Base-by-base conservation (phyloP, 257 asterid genomes). In the Penstemon barbatus region DNA sequence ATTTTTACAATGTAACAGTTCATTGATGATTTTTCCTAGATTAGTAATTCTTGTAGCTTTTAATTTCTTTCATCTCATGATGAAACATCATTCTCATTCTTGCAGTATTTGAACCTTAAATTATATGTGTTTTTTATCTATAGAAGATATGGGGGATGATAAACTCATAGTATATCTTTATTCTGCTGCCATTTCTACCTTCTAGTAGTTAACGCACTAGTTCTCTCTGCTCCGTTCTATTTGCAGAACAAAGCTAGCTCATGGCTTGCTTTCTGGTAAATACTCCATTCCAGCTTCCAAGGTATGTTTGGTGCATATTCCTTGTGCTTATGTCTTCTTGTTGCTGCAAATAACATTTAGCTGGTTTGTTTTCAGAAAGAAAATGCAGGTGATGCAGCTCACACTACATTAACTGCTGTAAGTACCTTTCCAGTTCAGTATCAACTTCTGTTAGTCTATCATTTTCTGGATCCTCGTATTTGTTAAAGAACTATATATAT, bases 191-290 rank as follows among this genome's bases (percentile, higher is more conserved):
- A n/a, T 44, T 58, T 53, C 48, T 37, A 38, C 51, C 40, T 40
- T 52, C 58, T 19, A 41, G 61, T 75, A 1, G 2, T 25, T 25
- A 25, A 25, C 33, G 25, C 33, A 60, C 41, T 38, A 39, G 6
- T 44, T 38, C 6, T 60, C 25, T 3, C 9, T 55, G 60, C 60
- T 55, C 60, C 9, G 6, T 55, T 55, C 9, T 33, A 56, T 71
- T 66, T 62, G 71, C 91, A 94, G 99, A 67, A 80, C 96, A 15
- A 94, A 94, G 79, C 85, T 94, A 80, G 97, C 96, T 49, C 95
- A 90, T 83, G 99, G 99, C 60, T 65, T 94, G 84, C 96, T 90
- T 59, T 94, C 99, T 82, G 99, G 99, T 61, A 87, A 82, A 86
- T 90, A 87, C 82, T 91, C 97, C 18, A 40, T 75, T 79, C 97